Evolutionary conservation across 116 monocot species (phyloP), one percentile per base, ranked within the genome.

Genomic region (Iris pallida): DNA sequence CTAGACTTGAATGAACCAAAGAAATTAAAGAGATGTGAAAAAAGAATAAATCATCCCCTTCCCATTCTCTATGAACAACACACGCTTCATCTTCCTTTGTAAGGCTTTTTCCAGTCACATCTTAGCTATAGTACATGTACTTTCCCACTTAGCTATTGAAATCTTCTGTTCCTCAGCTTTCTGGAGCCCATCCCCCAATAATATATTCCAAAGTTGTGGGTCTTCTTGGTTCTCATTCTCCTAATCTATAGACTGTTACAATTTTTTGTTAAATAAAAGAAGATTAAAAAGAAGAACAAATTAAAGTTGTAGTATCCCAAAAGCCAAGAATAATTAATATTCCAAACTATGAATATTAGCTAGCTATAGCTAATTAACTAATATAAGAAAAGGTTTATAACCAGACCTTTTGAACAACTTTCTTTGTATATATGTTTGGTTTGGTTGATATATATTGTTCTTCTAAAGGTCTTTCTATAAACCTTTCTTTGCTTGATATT

Each of bases 111-210:
- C 10, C 42, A 65, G 77, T 77, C 77, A 68, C 71, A 58, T 78
- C 78, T 44, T 47, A 16, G 47, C 13, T 51, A 7, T 51, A 66
- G 45, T 20, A 42, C 10, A 57, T 42, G 74, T 65, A 71, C 69
- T 69, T 69, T 63, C 18, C n/a, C 16, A 14, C 14, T 44, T n/a
- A 63, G 52, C 69, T 65, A 63, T 63, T 57, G 18, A 75, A 75
- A 71, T 65, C 65, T 80, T 71, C 75, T 75, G 75, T 80, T 71
- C 68, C 69, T 75, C 70, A 80, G 53, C 70, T 80, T 80, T 80
- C 64, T 75, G 75, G n/a, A n/a, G 75, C 80, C 60, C 74, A 81
- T 81, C 72, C 65, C 61, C 17, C 48, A 51, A 68, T 53, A 51
- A 20, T 59, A 51, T 52, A 65, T 51, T 20, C 45, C 55, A 49